These are phyloP conservation scores for Gloeopeniophorella convolvens DNA, from an alignment of 768 basidiomycete species.

Conservation along the genomic window DNA sequence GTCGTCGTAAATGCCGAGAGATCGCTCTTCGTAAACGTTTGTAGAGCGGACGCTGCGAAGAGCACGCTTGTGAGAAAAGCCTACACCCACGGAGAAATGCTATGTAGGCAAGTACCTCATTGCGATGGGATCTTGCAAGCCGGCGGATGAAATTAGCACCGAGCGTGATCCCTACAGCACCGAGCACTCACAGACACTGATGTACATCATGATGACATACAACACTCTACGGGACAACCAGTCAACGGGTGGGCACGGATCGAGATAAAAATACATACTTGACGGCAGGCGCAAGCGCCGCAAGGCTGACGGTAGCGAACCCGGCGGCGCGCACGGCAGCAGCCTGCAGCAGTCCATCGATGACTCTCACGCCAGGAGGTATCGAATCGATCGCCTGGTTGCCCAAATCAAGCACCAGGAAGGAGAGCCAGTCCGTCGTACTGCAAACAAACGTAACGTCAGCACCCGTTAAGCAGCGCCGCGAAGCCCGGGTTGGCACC, in stretches of 20 bases:
- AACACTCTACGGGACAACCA: constrained; percentile 51
- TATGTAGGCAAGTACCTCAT: constrained; percentile 48
- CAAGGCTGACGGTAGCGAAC: constrained; percentile 68
- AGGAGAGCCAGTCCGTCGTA: constrained; percentile 81
- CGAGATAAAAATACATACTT: constrained; percentile 46
- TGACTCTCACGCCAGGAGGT: constrained; percentile 61
- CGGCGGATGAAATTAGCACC: constrained; percentile 6
- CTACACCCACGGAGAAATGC: neutral
- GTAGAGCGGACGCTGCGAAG: constrained; percentile 76
- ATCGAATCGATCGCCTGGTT: constrained; percentile 62
- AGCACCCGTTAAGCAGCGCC: too few relatives aligned
- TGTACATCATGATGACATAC: constrained; percentile 93
- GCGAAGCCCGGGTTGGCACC: constrained; percentile 20
- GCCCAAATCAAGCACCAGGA: constrained; percentile 83
- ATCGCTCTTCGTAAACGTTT: constrained; percentile 91
- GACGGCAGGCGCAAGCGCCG: constrained; percentile 79
- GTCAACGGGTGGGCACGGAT: neutral
- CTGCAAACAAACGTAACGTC: constrained; percentile 31
- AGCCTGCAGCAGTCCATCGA: constrained; percentile 74
- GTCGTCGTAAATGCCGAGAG: constrained; percentile 73
- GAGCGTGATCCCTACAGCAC: constrained; percentile 6
- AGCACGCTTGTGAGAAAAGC: neutral
- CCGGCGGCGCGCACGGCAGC: constrained; percentile 82
- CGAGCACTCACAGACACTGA: constrained; percentile 61
- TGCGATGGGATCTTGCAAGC: constrained; percentile 61